Conservation (phyloP, 208 protist species). For the Angomonas ambiguus region DNA sequence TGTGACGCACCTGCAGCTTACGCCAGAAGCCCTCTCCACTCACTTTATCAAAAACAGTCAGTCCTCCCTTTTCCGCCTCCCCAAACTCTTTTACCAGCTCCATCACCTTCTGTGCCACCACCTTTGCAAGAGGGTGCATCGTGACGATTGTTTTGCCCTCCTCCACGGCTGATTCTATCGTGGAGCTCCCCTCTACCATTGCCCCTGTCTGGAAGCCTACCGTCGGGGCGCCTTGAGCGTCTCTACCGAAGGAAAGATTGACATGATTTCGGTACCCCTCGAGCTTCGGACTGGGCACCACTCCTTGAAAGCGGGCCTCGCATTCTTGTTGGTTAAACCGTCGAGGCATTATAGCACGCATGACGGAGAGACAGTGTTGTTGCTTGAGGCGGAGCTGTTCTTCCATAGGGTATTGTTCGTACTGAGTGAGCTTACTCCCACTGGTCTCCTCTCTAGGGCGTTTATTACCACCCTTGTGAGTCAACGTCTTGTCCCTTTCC, state of each 20-base stretch:
- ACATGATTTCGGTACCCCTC: slow-evolving; percentile 92
- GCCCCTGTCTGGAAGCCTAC: slow-evolving; percentile 71
- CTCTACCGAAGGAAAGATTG: slow-evolving; percentile 82
- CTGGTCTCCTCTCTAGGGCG: slow-evolving; percentile 31
- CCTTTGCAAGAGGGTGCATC: slow-evolving; percentile 58
- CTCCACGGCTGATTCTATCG: slow-evolving; percentile 52
- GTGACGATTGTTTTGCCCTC: slow-evolving; percentile 43
- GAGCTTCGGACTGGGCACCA: slow-evolving; percentile 64
- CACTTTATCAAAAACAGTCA: slow-evolving; percentile 75
- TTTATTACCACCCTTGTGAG: slow-evolving; percentile 72
- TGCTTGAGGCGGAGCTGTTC: slow-evolving; percentile 77
- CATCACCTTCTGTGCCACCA: slow-evolving; percentile 48
- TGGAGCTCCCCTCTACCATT: slow-evolving; percentile 63
- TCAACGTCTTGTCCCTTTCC: slow-evolving; percentile 56
- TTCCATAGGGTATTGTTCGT: slow-evolving; percentile 60
- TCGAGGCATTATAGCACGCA: slow-evolving; percentile 38
- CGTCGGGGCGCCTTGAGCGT: slow-evolving; percentile 36
- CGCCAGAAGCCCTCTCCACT: slow-evolving; percentile 87
- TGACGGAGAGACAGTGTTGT: slow-evolving; percentile 58
- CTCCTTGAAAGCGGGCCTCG: slow-evolving; percentile 40
- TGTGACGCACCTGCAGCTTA: slow-evolving; percentile 85
- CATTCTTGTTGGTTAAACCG: slow-evolving; percentile 31
- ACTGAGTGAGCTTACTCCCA: slow-evolving; percentile 61
- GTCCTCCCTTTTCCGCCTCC: slow-evolving; percentile 22
- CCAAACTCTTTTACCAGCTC: slow-evolving; percentile 30